These are phyloP conservation scores for Lithospermum erythrorhizon DNA, from an alignment of 257 asterid genomes.

Conservation along the genomic window DNA sequence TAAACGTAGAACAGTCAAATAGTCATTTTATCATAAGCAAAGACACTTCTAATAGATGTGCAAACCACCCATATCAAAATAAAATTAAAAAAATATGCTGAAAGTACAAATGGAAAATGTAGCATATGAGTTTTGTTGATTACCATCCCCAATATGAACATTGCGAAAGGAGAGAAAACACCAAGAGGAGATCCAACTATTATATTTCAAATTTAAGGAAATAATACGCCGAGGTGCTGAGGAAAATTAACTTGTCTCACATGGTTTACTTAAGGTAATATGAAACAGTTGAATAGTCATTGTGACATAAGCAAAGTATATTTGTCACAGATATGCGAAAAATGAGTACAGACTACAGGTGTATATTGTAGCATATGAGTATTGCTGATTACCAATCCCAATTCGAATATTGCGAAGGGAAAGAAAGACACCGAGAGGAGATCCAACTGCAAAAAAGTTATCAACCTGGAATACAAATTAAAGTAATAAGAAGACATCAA, in stretches of 20 bases:
- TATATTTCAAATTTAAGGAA: not conserved
- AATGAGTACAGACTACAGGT: too few relatives aligned
- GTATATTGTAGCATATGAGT: not conserved
- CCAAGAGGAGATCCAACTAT: slow-evolving; percentile 80
- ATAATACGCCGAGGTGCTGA: too few relatives aligned
- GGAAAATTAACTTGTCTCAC: too few relatives aligned
- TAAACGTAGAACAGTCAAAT: not conserved
- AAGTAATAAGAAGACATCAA: not conserved
- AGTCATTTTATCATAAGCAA: not conserved
- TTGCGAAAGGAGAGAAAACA: slow-evolving; percentile 92
- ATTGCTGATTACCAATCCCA: slow-evolving; percentile 66
- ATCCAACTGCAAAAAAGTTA: slow-evolving; percentile 91
- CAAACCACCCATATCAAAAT: not conserved
- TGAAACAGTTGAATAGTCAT: not conserved
- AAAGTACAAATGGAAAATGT: too few relatives aligned
- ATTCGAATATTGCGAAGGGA: slow-evolving; percentile 89
- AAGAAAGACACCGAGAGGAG: slow-evolving; percentile 96
- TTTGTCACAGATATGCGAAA: too few relatives aligned
- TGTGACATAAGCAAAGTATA: not conserved
- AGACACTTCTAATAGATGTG: not conserved
- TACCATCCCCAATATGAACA: slow-evolving; percentile 86
- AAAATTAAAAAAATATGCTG: too few relatives aligned
- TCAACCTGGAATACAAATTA: slow-evolving; percentile 57
- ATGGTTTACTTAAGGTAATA: not conserved
- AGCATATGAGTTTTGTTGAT: slow-evolving; percentile 9